phyloP scores from a whole-genome alignment of 192 early-diverging fungal species.

The Umbelopsis ramanniana region DNA sequence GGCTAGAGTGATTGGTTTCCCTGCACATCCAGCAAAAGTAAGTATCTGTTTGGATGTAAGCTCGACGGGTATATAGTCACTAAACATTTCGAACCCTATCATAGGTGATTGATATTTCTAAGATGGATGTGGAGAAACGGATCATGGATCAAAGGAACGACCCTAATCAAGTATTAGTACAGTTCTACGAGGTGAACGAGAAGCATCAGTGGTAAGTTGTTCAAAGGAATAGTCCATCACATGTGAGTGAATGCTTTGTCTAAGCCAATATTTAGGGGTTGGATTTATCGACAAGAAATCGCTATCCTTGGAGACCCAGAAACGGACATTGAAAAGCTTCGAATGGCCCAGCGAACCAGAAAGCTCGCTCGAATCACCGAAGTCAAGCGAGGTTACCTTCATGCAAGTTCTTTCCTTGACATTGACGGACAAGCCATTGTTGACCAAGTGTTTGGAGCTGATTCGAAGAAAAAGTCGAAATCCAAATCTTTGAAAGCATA shows the following conservation, averaged over 20 bases:
- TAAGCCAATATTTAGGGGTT: slow-evolving; percentile 28
- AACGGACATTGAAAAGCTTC: slow-evolving; percentile 26
- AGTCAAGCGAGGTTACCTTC: slow-evolving; percentile 30
- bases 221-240: not conserved
- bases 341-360: slow-evolving; percentile 28
- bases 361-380: slow-evolving; percentile 27
- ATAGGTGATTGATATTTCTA: slow-evolving; percentile 49
- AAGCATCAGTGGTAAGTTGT: slow-evolving; percentile 33
- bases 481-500: not conserved
- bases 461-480: not conserved
- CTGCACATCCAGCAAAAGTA: slow-evolving; percentile 59
- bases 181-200: slow-evolving; percentile 33
- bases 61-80: not conserved
- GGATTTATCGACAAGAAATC: slow-evolving; percentile 27
- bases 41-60: not conserved
- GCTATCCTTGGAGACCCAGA: slow-evolving; percentile 25
- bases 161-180: slow-evolving; percentile 12
- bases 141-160: slow-evolving; percentile 20
- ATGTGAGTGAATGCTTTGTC: not conserved
- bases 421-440: slow-evolving; percentile 20
- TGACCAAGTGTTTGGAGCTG: slow-evolving; percentile 6
- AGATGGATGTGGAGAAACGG: slow-evolving; percentile 35
- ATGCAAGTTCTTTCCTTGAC: slow-evolving; percentile 24
- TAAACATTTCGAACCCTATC: no score
- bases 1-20: slow-evolving; percentile 59